Percentiles rank a stretch among this genome's conserved stretches.
These are phyloP conservation scores for Vicia villosa DNA, from an alignment of 306 rosid species.

Conservation along the genomic window DNA sequence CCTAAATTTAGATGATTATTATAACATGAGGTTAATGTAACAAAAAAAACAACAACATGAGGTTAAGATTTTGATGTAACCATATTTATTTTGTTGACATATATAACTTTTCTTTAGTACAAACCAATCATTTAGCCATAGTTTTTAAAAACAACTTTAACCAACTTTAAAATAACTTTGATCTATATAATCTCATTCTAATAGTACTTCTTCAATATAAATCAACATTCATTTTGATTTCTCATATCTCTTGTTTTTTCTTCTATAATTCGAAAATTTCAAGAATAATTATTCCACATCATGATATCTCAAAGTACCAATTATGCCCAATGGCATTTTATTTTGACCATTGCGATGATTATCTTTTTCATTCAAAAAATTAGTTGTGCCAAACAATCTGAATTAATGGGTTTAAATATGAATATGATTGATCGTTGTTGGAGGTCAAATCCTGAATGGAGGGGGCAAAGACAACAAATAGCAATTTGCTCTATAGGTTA, in stretches of 20 bases:
- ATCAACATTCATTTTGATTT: not conserved
- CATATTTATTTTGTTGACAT: not conserved
- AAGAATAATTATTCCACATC: not conserved
- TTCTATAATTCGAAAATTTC: not conserved
- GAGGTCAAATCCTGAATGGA: slow-evolving; percentile 40
- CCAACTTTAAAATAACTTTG: not conserved
- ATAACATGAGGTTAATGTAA: not conserved
- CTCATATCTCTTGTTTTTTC: not conserved
- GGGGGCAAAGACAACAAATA: slow-evolving; percentile 24
- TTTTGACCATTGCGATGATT: slow-evolving; percentile 3
- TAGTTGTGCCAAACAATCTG: slow-evolving; percentile 11
- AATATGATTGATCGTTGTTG: slow-evolving; percentile 46
- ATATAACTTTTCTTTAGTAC: not conserved
- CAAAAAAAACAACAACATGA: not conserved
- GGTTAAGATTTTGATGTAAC: not conserved
- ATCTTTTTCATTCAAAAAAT: slow-evolving; percentile 9
- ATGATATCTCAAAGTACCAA: slow-evolving; percentile 19
- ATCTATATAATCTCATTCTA: slow-evolving; percentile 12
- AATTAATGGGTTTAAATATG: slow-evolving; percentile 26
- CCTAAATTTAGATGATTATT: slow-evolving; percentile 1
- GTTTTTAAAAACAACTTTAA: slow-evolving; percentile 32
- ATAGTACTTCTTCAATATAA: not conserved
- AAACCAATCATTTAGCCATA: not conserved
- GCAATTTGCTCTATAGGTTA: slow-evolving; percentile 39
- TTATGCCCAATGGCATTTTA: not conserved